Base-by-base conservation (phyloP, 148 eudicot species). In the Agrostemma githago region DNA sequence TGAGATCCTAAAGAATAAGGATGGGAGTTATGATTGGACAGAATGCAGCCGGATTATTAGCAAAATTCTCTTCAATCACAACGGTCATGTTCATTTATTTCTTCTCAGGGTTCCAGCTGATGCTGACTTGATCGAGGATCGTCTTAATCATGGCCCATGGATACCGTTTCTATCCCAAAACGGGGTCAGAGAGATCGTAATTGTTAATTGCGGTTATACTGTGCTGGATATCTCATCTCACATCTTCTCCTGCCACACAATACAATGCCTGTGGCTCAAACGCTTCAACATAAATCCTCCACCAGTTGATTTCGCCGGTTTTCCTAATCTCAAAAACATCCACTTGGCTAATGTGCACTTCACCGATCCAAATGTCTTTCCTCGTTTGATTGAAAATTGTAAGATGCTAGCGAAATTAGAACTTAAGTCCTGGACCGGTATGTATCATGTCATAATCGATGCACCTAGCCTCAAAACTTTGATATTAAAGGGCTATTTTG, bases 391-490 rank as follows among this genome's bases (percentile, higher is more conserved):
- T 11, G 17, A 39, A 51, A 70, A 53, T 17, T 70, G 61, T 16
- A 39, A 8, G 3, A 21, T 5, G 20, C 56, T 70, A 3, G 4
- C 19, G 8, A 2, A 8, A 39, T 34, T 73, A 16, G 34, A 3
- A 53, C 59, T 73, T 43, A 15, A 11, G 67, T 12, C 12, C 1
- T 73, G 76, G 5, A 4, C 4, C 12, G 68, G 26, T 7, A 34
- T 73, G 44, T n/a, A 37, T 46, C 26, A 74, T 48, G 6, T 46
- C 4, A 44, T 46, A 16, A 63, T 74, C 46, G 44, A 74, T 63
- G 16, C 17, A 74, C 76, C 76, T 37, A 46, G 44, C n/a, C 69
- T 73, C 20, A 11, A 44, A 46, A 73, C 40, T 9, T 44, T 73
- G 15, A 34, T 8, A 11, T 5, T 73, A 0, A 0, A 6, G 0